These are phyloP conservation scores for Papilionanthe hybrid DNA, from an alignment of 116 monocot species.

Conservation along the genomic window DNA sequence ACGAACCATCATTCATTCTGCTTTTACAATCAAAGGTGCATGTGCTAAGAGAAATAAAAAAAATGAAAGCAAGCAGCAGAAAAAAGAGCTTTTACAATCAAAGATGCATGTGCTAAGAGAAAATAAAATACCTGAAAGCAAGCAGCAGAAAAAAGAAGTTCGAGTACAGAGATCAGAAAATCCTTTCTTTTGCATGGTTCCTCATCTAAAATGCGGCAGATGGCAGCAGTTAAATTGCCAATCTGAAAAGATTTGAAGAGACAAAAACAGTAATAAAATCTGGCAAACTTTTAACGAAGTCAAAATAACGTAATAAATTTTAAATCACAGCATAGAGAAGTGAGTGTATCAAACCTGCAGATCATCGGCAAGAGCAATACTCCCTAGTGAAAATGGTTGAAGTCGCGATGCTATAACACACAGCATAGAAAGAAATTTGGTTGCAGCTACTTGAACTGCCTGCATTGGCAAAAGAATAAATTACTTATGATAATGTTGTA, in stretches of 20 bases:
- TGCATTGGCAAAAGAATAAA: constrained; percentile 11
- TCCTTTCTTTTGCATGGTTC: constrained; percentile 36
- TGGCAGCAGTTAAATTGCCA: constrained; percentile 24
- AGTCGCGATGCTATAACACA: constrained; percentile 41
- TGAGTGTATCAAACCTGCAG: constrained; percentile 40
- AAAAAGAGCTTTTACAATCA: not conserved
- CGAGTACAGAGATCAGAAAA: constrained; percentile 34
- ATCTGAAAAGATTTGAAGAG: constrained; percentile 37
- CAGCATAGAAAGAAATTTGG: constrained; percentile 51
- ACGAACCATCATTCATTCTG: not conserved
- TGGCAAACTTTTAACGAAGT: not conserved
- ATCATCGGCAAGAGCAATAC: constrained; percentile 40
- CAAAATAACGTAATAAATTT: not conserved
- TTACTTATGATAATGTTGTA: not conserved
- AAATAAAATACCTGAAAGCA: constrained; percentile 54
- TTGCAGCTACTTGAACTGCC: constrained; percentile 65
- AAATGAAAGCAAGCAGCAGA: no score
- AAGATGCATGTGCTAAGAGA: not conserved
- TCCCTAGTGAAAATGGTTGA: constrained; percentile 45
- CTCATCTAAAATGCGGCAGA: constrained; percentile 42
- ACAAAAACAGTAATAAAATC: not conserved
- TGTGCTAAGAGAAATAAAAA: no score
- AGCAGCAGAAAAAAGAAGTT: constrained; percentile 64
- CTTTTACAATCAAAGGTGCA: no score
- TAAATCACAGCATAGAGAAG: not conserved